Evolutionary conservation across 345 rosid species (phyloP), one percentile per base, ranked within the genome.

Genomic region (Melaleuca alternifolia): DNA sequence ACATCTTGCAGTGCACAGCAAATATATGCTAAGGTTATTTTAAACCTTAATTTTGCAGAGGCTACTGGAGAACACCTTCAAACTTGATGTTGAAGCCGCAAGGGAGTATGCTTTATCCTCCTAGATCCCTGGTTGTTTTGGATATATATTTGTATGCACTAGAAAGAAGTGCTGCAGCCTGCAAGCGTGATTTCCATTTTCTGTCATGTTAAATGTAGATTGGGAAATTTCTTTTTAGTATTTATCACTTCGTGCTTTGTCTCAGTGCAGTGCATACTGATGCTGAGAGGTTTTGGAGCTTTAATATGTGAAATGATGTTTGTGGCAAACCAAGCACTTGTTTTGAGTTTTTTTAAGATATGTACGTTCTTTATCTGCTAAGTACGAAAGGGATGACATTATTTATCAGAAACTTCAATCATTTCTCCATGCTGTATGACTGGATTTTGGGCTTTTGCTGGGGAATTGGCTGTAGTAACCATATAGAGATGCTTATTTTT

Each of bases 21-120:
- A 16, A 71, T 85, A 26, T 30, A 33, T 59, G 30, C 30, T 24
- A n/a, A 23, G 24, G 75, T 28, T 71, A 37, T 79, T 82, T 23
- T 87, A 48, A 33, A 87, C 13, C 57, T 57, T 87, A 87, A 89
- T 87, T 83, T 87, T 92, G 91, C 96, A 97, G 99, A 91, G 98
- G 90, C 98, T 97, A 84, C 89, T 96, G 83, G 98, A 97, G 89
- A 97, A 90, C 92, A 96, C 99, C 61, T 97, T 97, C 92, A 90
- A 86, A 88, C 95, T 97, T 90, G 99, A 97, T 92, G 87, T 97
- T 79, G 94, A 93, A 88, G 98, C 98, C 44, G 88, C 93, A 71
- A 93, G 97, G 95, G 98, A 97, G 99, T 97, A 95, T 92, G 99
- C 86, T 54, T 41, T 15, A 41, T 51, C 12, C 11, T 65, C 77